Base-by-base conservation (phyloP, 305 asterid species). In the Galium porrigens region DNA sequence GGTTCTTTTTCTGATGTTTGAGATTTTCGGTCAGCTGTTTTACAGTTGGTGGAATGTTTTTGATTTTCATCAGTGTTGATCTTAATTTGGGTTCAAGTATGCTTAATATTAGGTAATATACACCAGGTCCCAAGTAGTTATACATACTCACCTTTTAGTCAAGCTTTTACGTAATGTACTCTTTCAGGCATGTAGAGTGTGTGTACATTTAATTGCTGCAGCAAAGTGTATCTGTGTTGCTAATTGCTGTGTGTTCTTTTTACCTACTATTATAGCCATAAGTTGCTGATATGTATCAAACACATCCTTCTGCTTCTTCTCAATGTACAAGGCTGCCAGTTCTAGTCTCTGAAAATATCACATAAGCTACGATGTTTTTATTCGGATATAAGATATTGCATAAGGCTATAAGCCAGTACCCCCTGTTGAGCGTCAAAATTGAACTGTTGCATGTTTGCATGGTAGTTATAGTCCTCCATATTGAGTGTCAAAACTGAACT, bases 151-250 rank as follows among this genome's bases (percentile, higher is more conserved):
- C 61, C 36, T 56, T 10, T 34, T 6, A 36, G 3, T 17, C 33
- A 39, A 61, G 51, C 6, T 7, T 44, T 62, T 22, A 46, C 68
- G 2, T 44, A 67, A 46, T 39, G 68, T 51, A 56, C 9, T 77
- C 64, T 70, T 64, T 68, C 84, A 92, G 99, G 97, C 99, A 64
- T 81, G 89, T 58, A 87, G 99, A 78, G 86, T 92, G 77, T 89
- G 99, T 17, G 99, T 92, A 68, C 99, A 92, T 74, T 79, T 89
- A 67, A 84, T 92, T 71, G 78, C 87, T 70, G 96, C 99, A 48
- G 88, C 97, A 61, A 89, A 84, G 76, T 92, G 92, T 52, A 83
- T 89, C 78, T 86, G 96, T 78, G 84, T 92, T 73, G 22, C 22
- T 22, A 22, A 22, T 22, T 92, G 99, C 74, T 96, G 99, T 61